Evolutionary conservation across 805 yeast genomes (phyloP), one percentile per base, ranked within the genome.

Genomic region (Yueomyces sp.): DNA sequence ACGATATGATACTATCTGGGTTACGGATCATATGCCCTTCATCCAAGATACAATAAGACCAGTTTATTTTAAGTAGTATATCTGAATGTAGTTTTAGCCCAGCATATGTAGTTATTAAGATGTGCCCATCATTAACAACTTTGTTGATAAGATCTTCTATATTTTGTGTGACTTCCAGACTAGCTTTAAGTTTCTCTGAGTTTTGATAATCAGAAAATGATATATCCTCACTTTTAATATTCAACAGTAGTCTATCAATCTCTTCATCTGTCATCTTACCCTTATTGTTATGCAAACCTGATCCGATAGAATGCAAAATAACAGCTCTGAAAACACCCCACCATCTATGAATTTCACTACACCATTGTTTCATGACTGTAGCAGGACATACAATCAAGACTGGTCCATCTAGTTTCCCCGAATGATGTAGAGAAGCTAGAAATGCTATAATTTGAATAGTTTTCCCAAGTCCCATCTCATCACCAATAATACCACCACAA

Each of bases 401-500:
- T 0, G 98, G 98, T 36, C 79, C 81, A 32, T 76, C 73, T 2
- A 90, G 65, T 45, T 75, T 65, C 0, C 81, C 79, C 19, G 94
- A 82, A 58, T 87, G 84, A 55, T 88, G 95, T 37, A 92, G 67
- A 0, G 95, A 92, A 0, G 97, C 96, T 6, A 92, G 55, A 59
- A 90, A 92, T 1, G 96, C 78, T 39, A 87, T 86, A 6, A 92
- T 75, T 57, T 92, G 97, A 42, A 92, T 82, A 0, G 98, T 92
- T 56, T 92, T 92, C 2, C 98, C 98, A 19, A 92, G 64, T 0
- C 98, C 98, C 98, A 92, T 92, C 60, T 92, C 98, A 62, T 92
- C 98, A 28, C 97, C 96, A 37, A 92, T 73, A 27, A 92, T 92
- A 0, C 98, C 98, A 2, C 98, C 98, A 3, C 88, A 81, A 41